phyloP scores from a whole-genome alignment of 2,329 filamentous ascomycete species.

The Simplicillium aogashimaense region DNA sequence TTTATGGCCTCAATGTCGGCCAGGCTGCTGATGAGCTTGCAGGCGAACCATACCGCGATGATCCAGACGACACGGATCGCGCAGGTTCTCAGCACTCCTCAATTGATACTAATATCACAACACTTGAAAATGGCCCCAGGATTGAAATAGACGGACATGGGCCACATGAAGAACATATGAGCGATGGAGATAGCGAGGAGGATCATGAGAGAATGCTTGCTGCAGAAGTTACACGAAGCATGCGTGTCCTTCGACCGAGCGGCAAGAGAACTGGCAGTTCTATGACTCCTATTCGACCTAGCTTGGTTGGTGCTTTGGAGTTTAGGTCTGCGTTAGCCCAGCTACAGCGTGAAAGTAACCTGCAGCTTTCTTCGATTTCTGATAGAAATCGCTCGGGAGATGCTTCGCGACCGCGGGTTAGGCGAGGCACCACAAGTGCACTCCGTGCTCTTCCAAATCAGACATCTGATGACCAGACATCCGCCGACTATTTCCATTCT shows the following conservation, averaged over 20 bases:
- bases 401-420: slow-evolving; percentile 13
- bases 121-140: slow-evolving; percentile 32
- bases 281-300: slow-evolving; percentile 80
- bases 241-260: slow-evolving; percentile 70
- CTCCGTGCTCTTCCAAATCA: slow-evolving; percentile 9
- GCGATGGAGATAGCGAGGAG: slow-evolving; percentile 33
- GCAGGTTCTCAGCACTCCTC: slow-evolving; percentile 8
- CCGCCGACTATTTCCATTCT: too few relatives aligned
- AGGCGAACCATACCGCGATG: slow-evolving; percentile 53
- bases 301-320: slow-evolving; percentile 85
- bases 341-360: slow-evolving; percentile 70
- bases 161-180: slow-evolving; percentile 30
- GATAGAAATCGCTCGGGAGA: slow-evolving; percentile 36
- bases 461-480: too few relatives aligned
- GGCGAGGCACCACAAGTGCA: slow-evolving; percentile 18
- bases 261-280: slow-evolving; percentile 55
- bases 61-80: slow-evolving; percentile 28
- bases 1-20: slow-evolving; percentile 44
- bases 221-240: slow-evolving; percentile 83
- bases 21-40: slow-evolving; percentile 42
- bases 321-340: slow-evolving; percentile 88
- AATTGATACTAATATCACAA: slow-evolving; percentile 25
- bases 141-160: slow-evolving; percentile 34
- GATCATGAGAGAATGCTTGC: slow-evolving; percentile 54
- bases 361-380: slow-evolving; percentile 62